Percentiles rank a stretch among this genome's conserved stretches.
These are phyloP conservation scores for Talaromyces atroroseus DNA, from an alignment of 2,329 filamentous ascomycete genomes.

Conservation along the genomic window DNA sequence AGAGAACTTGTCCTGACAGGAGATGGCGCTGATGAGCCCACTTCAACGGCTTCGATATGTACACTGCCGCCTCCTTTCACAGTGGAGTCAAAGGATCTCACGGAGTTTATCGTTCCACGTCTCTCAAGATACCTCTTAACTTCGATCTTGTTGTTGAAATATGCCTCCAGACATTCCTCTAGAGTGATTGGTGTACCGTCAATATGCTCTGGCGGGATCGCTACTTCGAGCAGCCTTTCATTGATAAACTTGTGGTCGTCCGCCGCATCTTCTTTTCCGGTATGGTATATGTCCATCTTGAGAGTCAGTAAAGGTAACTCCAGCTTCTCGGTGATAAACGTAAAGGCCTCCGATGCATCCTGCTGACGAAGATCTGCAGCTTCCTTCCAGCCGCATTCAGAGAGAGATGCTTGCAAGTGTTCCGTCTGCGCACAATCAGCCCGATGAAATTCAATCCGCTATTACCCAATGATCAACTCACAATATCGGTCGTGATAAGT, in stretches of 20 bases:
- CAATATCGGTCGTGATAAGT: slow-evolving; percentile 78
- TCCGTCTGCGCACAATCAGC: slow-evolving; percentile 55
- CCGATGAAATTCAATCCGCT: not conserved
- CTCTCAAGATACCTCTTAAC: slow-evolving; percentile 70
- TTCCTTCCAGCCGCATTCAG: slow-evolving; percentile 83
- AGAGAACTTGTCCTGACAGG: slow-evolving; percentile 23
- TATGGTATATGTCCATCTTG: slow-evolving; percentile 92
- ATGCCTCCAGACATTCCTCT: slow-evolving; percentile 86
- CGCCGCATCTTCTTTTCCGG: slow-evolving; percentile 71
- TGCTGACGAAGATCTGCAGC: slow-evolving; percentile 75
- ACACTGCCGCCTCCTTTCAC: slow-evolving; percentile 31
- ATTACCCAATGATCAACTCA: slow-evolving; percentile 31
- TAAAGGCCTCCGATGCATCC: slow-evolving; percentile 92
- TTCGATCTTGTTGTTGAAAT: slow-evolving; percentile 91
- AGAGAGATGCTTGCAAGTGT: slow-evolving; percentile 73
- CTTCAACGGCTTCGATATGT: slow-evolving; percentile 41
- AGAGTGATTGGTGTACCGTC: slow-evolving; percentile 68
- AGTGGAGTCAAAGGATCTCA: slow-evolving; percentile 31
- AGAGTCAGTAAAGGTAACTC: slow-evolving; percentile 81
- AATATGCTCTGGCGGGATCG: slow-evolving; percentile 67
- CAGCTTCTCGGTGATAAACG: slow-evolving; percentile 85
- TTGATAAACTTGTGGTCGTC: slow-evolving; percentile 95
- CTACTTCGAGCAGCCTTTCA: slow-evolving; percentile 83
- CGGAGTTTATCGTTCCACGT: slow-evolving; percentile 51
- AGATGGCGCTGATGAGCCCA: slow-evolving; percentile 33